Conservation (phyloP, 2,329 filamentous ascomycete genomes). For the Microsporum canis region DNA sequence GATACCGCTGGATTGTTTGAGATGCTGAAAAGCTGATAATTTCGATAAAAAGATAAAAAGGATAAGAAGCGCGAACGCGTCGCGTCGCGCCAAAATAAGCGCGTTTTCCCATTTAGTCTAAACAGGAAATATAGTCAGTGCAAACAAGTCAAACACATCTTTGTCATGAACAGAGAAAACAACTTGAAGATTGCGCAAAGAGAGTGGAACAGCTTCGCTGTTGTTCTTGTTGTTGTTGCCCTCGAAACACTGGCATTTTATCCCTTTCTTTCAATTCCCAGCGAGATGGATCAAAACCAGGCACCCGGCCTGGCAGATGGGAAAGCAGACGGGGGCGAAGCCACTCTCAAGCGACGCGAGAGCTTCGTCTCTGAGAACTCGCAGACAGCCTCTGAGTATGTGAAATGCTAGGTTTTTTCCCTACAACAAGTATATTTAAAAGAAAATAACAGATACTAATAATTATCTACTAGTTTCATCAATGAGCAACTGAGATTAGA, state of each 20-base stretch:
- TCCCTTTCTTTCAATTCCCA: too few relatives aligned
- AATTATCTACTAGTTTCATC: conserved; percentile 54
- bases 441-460: not conserved
- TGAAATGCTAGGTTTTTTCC: not conserved
- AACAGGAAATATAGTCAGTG: conserved; percentile 18
- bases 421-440: not conserved
- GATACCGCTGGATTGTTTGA: not conserved
- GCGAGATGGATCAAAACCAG: not conserved
- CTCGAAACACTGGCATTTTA: too few relatives aligned
- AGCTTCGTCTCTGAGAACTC: conserved; percentile 46
- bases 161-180: not conserved
- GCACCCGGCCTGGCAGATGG: not conserved
- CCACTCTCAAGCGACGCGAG: conserved; percentile 21
- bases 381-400: conserved; percentile 61
- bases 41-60: not conserved
- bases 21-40: not conserved
- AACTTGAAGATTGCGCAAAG: not conserved
- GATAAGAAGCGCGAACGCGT: not conserved
- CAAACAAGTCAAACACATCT: conserved; percentile 22
- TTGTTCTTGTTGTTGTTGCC: too few relatives aligned
- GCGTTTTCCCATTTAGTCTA: conserved; percentile 26
- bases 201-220: not conserved
- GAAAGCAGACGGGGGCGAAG: not conserved
- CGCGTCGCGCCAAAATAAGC: conserved; percentile 12
- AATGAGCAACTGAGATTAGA: conserved; percentile 81